phyloP scores from a whole-genome alignment of 2,329 filamentous ascomycete genomes.

The Hypocrella siamensis region DNA sequence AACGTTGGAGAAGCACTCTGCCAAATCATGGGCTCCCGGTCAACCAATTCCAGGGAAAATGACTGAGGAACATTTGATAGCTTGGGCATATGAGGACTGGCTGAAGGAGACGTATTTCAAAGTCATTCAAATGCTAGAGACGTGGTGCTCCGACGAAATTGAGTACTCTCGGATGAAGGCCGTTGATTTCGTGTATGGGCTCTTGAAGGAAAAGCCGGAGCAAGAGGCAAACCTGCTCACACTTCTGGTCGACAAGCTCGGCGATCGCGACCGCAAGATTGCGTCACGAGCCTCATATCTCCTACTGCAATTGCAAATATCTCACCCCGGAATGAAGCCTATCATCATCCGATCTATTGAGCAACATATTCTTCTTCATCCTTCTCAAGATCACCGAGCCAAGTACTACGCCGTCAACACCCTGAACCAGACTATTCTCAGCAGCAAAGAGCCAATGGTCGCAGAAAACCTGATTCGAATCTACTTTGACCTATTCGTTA shows the following conservation, averaged over 20 bases:
- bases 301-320: constrained; percentile 75
- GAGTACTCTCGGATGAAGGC: constrained; percentile 81
- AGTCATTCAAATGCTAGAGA: constrained; percentile 77
- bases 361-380: constrained; percentile 72
- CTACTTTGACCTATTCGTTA: constrained; percentile 81
- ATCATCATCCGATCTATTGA: constrained; percentile 77
- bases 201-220: constrained; percentile 90
- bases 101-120: constrained; percentile 89
- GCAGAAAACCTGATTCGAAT: constrained; percentile 73
- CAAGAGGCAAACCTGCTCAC: constrained; percentile 90
- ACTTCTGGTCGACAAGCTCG: constrained; percentile 88
- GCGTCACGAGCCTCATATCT: constrained; percentile 86
- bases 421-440: constrained; percentile 89
- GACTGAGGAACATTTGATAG: constrained; percentile 61
- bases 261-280: constrained; percentile 90
- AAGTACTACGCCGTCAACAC: constrained; percentile 96
- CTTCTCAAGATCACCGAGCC: constrained; percentile 73
- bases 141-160: constrained; percentile 90
- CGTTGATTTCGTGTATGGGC: constrained; percentile 78
- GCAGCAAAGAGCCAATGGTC: constrained; percentile 63
- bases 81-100: constrained; percentile 92
- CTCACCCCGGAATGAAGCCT: constrained; percentile 86
- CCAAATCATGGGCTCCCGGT: constrained; percentile 47
- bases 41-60: constrained; percentile 59
- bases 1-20: constrained; percentile 46